phyloP scores from a whole-genome alignment of 2,329 filamentous ascomycete species.

The Zelopaecilomyces penicillatus region DNA sequence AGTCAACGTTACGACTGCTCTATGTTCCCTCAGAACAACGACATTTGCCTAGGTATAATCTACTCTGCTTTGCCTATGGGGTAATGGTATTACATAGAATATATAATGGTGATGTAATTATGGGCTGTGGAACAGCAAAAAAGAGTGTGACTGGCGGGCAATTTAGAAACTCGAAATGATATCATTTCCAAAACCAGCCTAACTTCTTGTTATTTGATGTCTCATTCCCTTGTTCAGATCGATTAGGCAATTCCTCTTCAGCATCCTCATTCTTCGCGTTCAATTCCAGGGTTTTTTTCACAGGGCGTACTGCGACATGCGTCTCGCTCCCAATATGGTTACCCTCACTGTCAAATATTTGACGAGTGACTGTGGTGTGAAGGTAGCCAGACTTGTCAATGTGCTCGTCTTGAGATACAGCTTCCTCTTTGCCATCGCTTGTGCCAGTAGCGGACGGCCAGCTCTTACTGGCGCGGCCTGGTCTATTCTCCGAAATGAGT shows the following conservation, averaged over 20 bases:
- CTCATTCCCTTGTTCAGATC: conserved; percentile 1
- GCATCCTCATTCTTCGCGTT: conserved; percentile 6
- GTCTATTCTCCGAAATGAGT: conserved; percentile 18
- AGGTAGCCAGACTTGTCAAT: conserved; percentile 35
- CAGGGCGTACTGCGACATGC: conserved; percentile 23
- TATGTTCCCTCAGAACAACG: too few species aligned
- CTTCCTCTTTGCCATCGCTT: conserved; percentile 22
- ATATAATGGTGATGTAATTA: too few species aligned
- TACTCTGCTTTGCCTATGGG: too few species aligned
- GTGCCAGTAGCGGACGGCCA: conserved; percentile 6
- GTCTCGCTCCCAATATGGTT: conserved; percentile 32
- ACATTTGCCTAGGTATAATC: too few species aligned
- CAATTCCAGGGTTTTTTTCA: conserved; percentile 14
- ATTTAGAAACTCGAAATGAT: too few species aligned
- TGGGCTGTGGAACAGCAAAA: too few species aligned
- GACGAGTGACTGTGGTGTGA: conserved; percentile 33
- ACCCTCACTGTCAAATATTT: conserved; percentile 32
- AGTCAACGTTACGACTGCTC: too few species aligned
- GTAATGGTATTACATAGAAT: too few species aligned
- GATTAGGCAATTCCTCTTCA: conserved; percentile 5
- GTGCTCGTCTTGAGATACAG: conserved; percentile 32
- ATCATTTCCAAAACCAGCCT: conserved; percentile 35
- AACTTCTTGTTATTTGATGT: conserved; percentile 16
- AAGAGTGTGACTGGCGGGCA: too few species aligned
- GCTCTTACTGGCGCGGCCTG: conserved; percentile 2